Percentiles rank a stretch among this genome's conserved stretches.
Evolutionary conservation across 768 basidiomycete genomes (phyloP).

Genomic region (Neoboletus brunneissimus): DNA sequence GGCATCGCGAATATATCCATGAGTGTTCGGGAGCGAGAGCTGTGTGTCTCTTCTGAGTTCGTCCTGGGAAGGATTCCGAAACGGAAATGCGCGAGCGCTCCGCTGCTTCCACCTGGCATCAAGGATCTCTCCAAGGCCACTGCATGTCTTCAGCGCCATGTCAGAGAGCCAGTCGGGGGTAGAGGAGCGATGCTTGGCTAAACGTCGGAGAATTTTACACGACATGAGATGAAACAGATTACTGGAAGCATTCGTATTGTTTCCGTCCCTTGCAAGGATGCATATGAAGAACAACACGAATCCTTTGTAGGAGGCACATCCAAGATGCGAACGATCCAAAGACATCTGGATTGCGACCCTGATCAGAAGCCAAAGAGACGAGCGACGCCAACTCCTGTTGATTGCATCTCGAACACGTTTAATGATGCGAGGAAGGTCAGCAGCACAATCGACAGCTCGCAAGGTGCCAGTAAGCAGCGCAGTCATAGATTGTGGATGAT

Average conservation of each 20-base stretch:
- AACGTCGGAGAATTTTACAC: constrained; percentile 12
- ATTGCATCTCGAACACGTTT: constrained; percentile 24
- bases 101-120: constrained; percentile 33
- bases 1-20: too few species aligned
- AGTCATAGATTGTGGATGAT: background rate
- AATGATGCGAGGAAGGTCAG: constrained; percentile 15
- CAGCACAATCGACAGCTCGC: background rate
- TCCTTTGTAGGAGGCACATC: too few species aligned
- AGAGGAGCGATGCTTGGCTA: too few species aligned
- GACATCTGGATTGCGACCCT: constrained; percentile 30
- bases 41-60: constrained; percentile 26
- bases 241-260: constrained; percentile 7
- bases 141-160: constrained; percentile 28
- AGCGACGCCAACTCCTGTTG: too few species aligned
- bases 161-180: constrained; percentile 34
- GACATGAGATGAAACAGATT: constrained; percentile 27
- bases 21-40: constrained; percentile 5
- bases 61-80: constrained; percentile 8
- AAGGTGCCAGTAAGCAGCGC: background rate
- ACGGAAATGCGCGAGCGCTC: constrained; percentile 23
- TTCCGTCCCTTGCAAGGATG: constrained; percentile 19
- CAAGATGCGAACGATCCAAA: background rate
- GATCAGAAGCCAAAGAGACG: constrained; percentile 8
- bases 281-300: constrained; percentile 13
- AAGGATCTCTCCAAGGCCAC: constrained; percentile 10